phyloP scores from a whole-genome alignment of 768 basidiomycete species.

The Suillus paluster region DNA sequence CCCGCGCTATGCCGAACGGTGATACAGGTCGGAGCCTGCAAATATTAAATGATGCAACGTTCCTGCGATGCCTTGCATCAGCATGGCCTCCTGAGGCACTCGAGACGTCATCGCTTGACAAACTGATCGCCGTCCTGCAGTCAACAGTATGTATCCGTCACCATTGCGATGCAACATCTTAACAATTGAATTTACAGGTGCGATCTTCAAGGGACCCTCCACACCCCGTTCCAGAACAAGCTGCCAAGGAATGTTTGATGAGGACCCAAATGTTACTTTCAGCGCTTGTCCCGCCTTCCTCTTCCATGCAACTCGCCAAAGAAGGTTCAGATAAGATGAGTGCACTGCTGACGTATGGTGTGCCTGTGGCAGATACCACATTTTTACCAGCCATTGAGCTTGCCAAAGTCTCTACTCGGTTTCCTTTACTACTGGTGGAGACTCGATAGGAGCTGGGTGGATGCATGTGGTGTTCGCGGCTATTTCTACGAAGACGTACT shows the following conservation, averaged over 20 bases:
- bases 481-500: not conserved
- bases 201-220: slow-evolving; percentile 6
- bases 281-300: slow-evolving; percentile 52
- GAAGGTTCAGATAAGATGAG: slow-evolving; percentile 42
- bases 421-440: slow-evolving; percentile 74
- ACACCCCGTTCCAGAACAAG: slow-evolving; percentile 28
- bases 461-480: slow-evolving; percentile 14
- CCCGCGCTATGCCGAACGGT: slow-evolving; percentile 36
- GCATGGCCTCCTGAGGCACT: slow-evolving; percentile 27
- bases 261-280: slow-evolving; percentile 68
- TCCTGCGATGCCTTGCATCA: slow-evolving; percentile 48
- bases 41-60: slow-evolving; percentile 49
- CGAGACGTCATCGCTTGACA: slow-evolving; percentile 27
- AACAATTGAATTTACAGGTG: slow-evolving; percentile 18
- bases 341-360: slow-evolving; percentile 56
- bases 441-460: slow-evolving; percentile 23
- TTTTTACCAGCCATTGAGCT: slow-evolving; percentile 65
- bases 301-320: slow-evolving; percentile 21
- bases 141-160: slow-evolving; percentile 29
- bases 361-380: slow-evolving; percentile 54
- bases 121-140: slow-evolving; percentile 28
- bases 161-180: not conserved
- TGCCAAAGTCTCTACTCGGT: slow-evolving; percentile 73
- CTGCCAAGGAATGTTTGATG: slow-evolving; percentile 49
- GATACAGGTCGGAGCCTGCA: slow-evolving; percentile 35